Base-by-base conservation (phyloP, 75 land plant species). In the Gnetum montanum region DNA sequence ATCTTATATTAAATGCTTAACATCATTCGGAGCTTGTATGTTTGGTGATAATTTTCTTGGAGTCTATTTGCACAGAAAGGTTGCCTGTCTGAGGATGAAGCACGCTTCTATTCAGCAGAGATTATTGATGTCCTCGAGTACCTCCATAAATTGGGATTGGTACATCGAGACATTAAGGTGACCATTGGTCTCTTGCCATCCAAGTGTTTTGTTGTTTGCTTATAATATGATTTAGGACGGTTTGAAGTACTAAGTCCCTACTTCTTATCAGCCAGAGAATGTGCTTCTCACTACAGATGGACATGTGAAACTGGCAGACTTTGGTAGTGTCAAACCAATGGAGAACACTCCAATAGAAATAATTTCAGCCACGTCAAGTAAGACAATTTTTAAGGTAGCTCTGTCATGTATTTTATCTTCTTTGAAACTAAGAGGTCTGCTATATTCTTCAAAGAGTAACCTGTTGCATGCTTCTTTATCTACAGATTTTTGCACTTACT, bases 81-180 rank as follows among this genome's bases (percentile, higher is more conserved):
- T 6, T 72, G 75, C 18, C 61, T 95, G 41, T 68, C 88, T 7
- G 74, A 83, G 46, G 82, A 78, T 60, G 96, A 86, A 38, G 86
- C 92, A 61, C 81, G 88, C 16, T 90, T 81, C 47, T 95, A 95
- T 81, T 78, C 92, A 11, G 97, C 96, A 55, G 92, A 95, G 70
- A 77, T 95, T 59, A 73, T 90, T 53, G 99, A 95, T 66, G 83
- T 80, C 43, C 77, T 95, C 46, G 99, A 95, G 64, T 90, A 90
- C 57, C 75, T 90, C 25, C 99, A 95, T 53, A 43, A 83, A 38
- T 52, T 83, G 70, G 99, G 99, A 46, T 57, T 95, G 66, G 81
- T 95, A 41, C 99, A 90, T 60, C 84, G 99, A 38, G 99, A 95
- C 62, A 80, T 95, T 26, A 95, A 95, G 96, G 99, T 88, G 74